phyloP scores from a whole-genome alignment of 176 grass and related monocot species.

The Avena insularis region DNA sequence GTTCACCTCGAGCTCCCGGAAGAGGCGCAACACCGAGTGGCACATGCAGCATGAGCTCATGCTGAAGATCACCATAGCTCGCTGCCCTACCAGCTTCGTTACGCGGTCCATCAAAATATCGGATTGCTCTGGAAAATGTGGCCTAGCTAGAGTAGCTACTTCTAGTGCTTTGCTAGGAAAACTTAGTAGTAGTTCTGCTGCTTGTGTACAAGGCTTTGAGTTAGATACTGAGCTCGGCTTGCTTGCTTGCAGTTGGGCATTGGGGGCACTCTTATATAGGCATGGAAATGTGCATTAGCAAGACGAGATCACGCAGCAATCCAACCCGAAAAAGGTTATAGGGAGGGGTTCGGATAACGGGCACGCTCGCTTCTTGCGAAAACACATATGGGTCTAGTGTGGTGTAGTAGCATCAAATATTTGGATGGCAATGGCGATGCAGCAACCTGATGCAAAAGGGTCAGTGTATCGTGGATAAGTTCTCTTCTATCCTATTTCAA shows the following conservation, averaged over 20 bases:
- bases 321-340: not conserved
- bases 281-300: constrained; percentile 13
- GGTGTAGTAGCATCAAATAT: constrained; percentile 50
- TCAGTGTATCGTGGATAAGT: constrained; percentile 36
- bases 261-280: constrained; percentile 45
- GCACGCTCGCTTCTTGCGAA: constrained; percentile 25
- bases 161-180: not conserved
- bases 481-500: constrained; percentile 40
- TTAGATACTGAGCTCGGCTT: not conserved
- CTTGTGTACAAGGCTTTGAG: not conserved
- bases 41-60: constrained; percentile 88
- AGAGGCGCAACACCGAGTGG: constrained; percentile 66
- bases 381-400: constrained; percentile 30
- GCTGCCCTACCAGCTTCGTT: constrained; percentile 68
- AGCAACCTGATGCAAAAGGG: constrained; percentile 36
- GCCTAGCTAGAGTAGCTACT: not conserved
- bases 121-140: not conserved
- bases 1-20: constrained; percentile 63
- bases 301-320: constrained; percentile 28
- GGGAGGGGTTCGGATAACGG: constrained; percentile 29
- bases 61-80: constrained; percentile 82
- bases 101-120: constrained; percentile 50
- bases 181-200: not conserved
- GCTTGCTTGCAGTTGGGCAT: not conserved
- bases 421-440: constrained; percentile 39